These are phyloP conservation scores for Fraxinus ornus DNA, from an alignment of 305 asterid species.

Conservation along the genomic window DNA sequence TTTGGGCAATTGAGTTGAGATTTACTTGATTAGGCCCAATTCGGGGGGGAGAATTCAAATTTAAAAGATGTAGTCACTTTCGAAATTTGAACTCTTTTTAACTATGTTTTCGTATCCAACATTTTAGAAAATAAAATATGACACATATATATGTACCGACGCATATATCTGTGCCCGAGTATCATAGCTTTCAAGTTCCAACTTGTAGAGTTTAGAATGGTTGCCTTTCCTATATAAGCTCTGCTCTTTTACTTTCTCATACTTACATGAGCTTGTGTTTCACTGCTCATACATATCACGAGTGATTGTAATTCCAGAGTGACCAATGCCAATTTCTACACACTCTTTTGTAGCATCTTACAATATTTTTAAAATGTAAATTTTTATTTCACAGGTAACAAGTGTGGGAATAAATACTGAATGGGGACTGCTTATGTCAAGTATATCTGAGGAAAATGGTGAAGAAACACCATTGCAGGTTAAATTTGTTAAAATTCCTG, in stretches of 20 bases:
- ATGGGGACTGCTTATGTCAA: constrained; percentile 97
- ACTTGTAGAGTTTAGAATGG: not conserved
- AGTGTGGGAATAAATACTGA: constrained; percentile 92
- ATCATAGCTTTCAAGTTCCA: not conserved
- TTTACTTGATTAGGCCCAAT: not conserved
- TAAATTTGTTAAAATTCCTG: constrained; percentile 11
- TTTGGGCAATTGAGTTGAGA: not conserved
- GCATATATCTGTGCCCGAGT: too few species aligned
- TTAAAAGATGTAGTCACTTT: too few species aligned
- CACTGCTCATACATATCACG: not conserved
- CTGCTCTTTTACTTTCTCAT: not conserved
- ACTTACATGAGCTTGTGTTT: constrained; percentile 2
- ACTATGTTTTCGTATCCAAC: too few species aligned
- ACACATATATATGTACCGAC: too few species aligned
- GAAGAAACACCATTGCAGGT: constrained; percentile 99
- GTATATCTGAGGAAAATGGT: constrained; percentile 94
- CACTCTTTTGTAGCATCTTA: not conserved
- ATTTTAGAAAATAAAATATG: too few species aligned
- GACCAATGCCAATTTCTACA: not conserved
- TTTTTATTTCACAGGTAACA: constrained; percentile 52
- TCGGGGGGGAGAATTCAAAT: too few species aligned
- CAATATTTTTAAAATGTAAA: not conserved
- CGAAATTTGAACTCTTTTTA: too few species aligned
- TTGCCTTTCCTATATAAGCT: not conserved
- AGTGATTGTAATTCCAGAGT: not conserved